Conservation (phyloP, 306 rosid genomes). For the Boehmeria nivea region DNA sequence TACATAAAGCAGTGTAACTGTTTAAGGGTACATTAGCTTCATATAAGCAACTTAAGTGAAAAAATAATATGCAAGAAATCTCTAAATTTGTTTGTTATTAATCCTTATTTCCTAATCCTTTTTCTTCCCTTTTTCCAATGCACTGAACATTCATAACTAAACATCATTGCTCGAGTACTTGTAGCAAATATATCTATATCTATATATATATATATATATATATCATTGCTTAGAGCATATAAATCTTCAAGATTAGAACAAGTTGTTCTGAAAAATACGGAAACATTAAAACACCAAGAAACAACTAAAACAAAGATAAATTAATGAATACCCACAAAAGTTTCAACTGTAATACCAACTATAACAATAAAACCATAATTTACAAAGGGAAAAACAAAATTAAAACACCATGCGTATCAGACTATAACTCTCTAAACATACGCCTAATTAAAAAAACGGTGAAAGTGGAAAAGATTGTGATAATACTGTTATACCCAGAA, state of each 20-base stretch:
- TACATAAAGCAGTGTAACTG: background rate
- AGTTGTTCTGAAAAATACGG: too few species aligned
- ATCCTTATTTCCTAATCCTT: constrained; percentile 2
- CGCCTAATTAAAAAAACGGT: background rate
- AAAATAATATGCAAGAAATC: background rate
- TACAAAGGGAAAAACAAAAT: background rate
- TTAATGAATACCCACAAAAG: constrained; percentile 14
- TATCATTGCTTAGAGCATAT: too few species aligned
- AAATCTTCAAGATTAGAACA: constrained; percentile 17
- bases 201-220: too few species aligned
- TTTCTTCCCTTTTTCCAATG: background rate
- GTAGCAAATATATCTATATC: too few species aligned
- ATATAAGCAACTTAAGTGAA: background rate
- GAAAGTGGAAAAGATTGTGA: background rate
- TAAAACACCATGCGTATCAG: background rate
- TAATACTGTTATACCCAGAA: background rate
- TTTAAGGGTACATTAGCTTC: background rate
- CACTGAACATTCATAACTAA: background rate
- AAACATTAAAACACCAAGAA: background rate
- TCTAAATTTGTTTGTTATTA: background rate
- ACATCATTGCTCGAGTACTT: background rate
- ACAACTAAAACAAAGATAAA: constrained; percentile 8
- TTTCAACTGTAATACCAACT: too few species aligned
- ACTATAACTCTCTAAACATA: background rate
- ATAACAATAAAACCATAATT: too few species aligned